phyloP scores from a whole-genome alignment of 169 alveolate genomes.

The Eimeria falciformis region DNA sequence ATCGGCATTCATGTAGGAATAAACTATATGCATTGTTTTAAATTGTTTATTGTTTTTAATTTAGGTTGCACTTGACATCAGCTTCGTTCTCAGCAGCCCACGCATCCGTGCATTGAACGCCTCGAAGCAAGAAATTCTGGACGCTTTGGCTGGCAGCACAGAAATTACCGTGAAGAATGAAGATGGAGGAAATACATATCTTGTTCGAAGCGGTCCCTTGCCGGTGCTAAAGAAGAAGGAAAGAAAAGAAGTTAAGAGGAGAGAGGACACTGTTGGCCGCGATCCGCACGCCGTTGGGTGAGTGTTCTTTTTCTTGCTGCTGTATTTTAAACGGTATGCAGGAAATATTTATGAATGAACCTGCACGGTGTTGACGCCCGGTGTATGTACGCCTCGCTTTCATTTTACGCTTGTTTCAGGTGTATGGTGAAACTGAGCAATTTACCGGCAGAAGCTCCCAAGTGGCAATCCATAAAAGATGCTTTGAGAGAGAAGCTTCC shows the following conservation, averaged over 20 bases:
- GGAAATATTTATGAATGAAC: too few relatives aligned
- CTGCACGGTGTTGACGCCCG: too few relatives aligned
- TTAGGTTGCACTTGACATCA: conserved; percentile 46
- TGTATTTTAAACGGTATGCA: background rate
- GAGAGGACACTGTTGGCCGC: conserved; percentile 12
- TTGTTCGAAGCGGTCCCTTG: conserved; percentile 7
- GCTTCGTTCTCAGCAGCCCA: conserved; percentile 53
- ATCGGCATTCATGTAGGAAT: background rate
- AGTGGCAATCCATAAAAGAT: conserved; percentile 63
- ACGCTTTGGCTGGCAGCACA: conserved; percentile 12
- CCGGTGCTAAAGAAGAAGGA: conserved; percentile 4
- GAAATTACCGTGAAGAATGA: background rate
- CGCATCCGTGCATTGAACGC: conserved; percentile 36
- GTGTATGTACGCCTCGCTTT: too few relatives aligned
- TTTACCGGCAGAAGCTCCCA: conserved; percentile 9
- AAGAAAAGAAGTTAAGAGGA: background rate
- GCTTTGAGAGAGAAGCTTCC: conserved; percentile 45
- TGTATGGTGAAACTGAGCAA: background rate
- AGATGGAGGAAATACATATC: background rate
- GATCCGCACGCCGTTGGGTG: conserved; percentile 71
- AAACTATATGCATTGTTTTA: background rate
- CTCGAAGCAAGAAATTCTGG: conserved; percentile 22
- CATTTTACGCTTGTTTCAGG: background rate
- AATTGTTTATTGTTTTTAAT: background rate
- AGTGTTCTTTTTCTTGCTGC: conserved; percentile 8